Evolutionary conservation across 2,329 filamentous ascomycete species (phyloP).

Genomic region (Ustilaginoidea virens): DNA sequence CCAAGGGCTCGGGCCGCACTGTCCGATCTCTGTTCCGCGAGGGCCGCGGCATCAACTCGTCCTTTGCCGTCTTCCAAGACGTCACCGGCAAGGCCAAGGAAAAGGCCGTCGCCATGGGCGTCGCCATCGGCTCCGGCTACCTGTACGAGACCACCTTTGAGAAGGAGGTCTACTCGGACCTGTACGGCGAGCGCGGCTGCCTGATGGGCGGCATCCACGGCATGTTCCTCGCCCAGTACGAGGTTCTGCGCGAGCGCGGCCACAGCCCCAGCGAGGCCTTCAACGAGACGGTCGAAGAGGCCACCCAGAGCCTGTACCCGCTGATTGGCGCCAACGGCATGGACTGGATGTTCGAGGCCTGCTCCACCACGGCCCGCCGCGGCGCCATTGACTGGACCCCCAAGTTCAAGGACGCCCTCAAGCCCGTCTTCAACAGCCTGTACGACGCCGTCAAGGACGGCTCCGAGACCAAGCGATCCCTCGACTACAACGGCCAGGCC

Average conservation of each 20-base stretch:
- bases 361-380: conserved; percentile 95
- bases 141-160: conserved; percentile 99
- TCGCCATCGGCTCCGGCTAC: conserved; percentile 94
- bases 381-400: conserved; percentile 98
- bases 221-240: conserved; percentile 99
- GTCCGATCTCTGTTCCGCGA: conserved; percentile 98
- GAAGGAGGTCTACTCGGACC: conserved; percentile 99
- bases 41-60: conserved; percentile 99
- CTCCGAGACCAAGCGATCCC: conserved; percentile 85
- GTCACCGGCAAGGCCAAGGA: conserved; percentile 96
- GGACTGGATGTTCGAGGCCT: conserved; percentile 99
- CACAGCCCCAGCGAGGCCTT: conserved; percentile 97
- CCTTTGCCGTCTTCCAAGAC: conserved; percentile 95
- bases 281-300: conserved; percentile 99
- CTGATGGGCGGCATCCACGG: conserved; percentile 99
- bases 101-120: conserved; percentile 92
- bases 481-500: conserved; percentile 90
- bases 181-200: conserved; percentile 99
- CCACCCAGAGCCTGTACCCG: conserved; percentile 94
- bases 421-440: conserved; percentile 96
- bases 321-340: conserved; percentile 95
- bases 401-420: conserved; percentile 93
- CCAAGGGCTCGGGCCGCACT: conserved; percentile 97
- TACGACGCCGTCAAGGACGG: conserved; percentile 88
- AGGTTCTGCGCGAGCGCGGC: conserved; percentile 96